Base-by-base conservation (phyloP, 768 basidiomycete genomes). In the Boletellus sp. region DNA sequence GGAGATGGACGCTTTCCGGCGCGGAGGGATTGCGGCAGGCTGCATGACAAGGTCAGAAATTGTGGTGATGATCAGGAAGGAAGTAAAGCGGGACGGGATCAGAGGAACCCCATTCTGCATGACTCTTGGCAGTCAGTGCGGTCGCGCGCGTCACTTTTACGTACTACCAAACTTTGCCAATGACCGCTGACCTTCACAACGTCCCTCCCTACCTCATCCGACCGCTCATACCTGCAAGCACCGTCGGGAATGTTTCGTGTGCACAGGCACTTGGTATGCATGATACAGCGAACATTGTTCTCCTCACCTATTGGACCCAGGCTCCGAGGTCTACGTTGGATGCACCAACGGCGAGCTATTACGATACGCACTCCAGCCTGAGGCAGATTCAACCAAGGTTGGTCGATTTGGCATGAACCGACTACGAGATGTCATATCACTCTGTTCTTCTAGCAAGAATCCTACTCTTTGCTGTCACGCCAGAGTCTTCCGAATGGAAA, bases 261-360 rank as follows among this genome's bases (percentile, higher is more conserved):
- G 75, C 78, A 3, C 81, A 84, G 60, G 84, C 83, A 11, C 64
- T 80, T 55, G 82, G 83, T 82, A 51, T 44, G 72, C 58, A 41
- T 19, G 24, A 4, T 1, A 23, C 26, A 28, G 2, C 32, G 5
- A 15, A 1, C 24, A 4, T 42, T 6, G 19, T 41, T 48, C 4
- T 23, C 32, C 39, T 55, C 5, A 53, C 51, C 49, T 48, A 45
- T 44, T 17, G 17, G n/a, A 20, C 34, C 16, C 45, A 90, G 90
- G 85, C 28, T 83, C 84, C 36, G 93, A 96, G 60, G 79, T 95
- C 22, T 94, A 93, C 56, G 78, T 91, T 12, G 94, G 92, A 12
- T 87, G 87, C 53, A 81, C 84, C 19, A 90, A 93, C 51, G 92
- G 94, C 19, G 82, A 90, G 56, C 75, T 96, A 8, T 70, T 93